Base-by-base conservation (phyloP, 2,329 filamentous ascomycete genomes). In the Talaromyces verruculosus region DNA sequence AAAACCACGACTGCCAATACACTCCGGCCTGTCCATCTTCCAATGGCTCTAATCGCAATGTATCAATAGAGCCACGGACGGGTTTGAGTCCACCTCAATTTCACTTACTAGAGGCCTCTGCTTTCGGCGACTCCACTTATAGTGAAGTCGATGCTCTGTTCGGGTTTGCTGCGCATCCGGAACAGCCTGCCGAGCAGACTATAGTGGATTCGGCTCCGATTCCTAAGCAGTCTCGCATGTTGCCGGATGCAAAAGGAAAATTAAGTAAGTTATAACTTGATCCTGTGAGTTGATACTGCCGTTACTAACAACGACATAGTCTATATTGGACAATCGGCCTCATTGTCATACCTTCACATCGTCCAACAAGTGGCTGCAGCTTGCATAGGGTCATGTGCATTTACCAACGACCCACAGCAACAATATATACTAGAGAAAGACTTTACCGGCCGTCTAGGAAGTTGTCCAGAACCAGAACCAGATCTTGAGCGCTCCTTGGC, bases 291-390 rank as follows among this genome's bases (percentile, higher is more conserved):
- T 37, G 3, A 1, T 53, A 1, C 17, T 15, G n/a, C 25, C 4
- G 0, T 33, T 2, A 3, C 28, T 53, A n/a, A 53, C 15, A 33
- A 33, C 15, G 10, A n/a, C 11, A 15, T 17, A 45, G 43, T 61
- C 39, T 61, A 45, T 25, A 61, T 61, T 5, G 58, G 58, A n/a
- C 39, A 61, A 28, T 61, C 39, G 5, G 39, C 58, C 58, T 45
- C 39, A 11, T 11, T 61, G 2, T 61, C 39, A n/a, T 61, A 45
- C 17, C 58, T 61, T 28, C 58, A 61, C 25, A 61, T 33, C 28
- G 82, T 85, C 15, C 80, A 83, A 39, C 80, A 83, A 53, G 76
- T 85, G 5, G 80, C 84, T 7, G 80, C 81, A 3, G 77, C 78
- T 11, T 78, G 79, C 22, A 79, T 82, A 25, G 81, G 81, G 13